These are phyloP conservation scores for Rhizoctonia solani DNA, from an alignment of 1,284 basidiomycete genomes.

Conservation along the genomic window DNA sequence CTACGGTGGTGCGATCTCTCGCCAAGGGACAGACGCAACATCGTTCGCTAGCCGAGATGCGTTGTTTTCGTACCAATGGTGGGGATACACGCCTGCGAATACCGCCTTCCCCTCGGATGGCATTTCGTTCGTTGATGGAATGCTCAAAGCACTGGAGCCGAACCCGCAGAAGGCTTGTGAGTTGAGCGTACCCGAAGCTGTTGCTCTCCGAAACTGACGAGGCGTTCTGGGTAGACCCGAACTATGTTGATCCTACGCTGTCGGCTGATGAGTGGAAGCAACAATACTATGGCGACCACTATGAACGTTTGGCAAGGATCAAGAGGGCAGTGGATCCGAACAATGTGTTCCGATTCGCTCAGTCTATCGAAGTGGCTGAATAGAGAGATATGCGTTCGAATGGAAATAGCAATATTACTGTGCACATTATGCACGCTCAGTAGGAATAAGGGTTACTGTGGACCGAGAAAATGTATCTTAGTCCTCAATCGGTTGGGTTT, in stretches of 20 bases:
- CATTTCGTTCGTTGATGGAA: background rate
- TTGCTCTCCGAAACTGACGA: background rate
- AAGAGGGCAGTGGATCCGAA: slow-evolving; percentile 32
- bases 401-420: too few species aligned
- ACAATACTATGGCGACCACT: slow-evolving; percentile 30
- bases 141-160: background rate
- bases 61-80: background rate
- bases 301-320: slow-evolving; percentile 16
- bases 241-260: slow-evolving; percentile 36
- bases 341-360: slow-evolving; percentile 37
- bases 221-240: slow-evolving; percentile 10
- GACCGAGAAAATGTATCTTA: too few species aligned
- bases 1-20: background rate
- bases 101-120: background rate
- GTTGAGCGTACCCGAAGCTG: background rate
- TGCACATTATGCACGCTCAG: too few species aligned
- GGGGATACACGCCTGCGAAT: background rate
- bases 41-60: slow-evolving; percentile 2
- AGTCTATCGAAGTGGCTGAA: slow-evolving; percentile 26
- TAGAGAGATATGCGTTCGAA: too few species aligned
- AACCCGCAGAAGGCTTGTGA: slow-evolving; percentile 9
- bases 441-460: too few species aligned
- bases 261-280: slow-evolving; percentile 33
- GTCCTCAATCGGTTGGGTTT: too few species aligned
- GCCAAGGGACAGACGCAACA: background rate